These are phyloP conservation scores for Boletus eberwhitei DNA, from an alignment of 768 basidiomycete species.

Conservation along the genomic window DNA sequence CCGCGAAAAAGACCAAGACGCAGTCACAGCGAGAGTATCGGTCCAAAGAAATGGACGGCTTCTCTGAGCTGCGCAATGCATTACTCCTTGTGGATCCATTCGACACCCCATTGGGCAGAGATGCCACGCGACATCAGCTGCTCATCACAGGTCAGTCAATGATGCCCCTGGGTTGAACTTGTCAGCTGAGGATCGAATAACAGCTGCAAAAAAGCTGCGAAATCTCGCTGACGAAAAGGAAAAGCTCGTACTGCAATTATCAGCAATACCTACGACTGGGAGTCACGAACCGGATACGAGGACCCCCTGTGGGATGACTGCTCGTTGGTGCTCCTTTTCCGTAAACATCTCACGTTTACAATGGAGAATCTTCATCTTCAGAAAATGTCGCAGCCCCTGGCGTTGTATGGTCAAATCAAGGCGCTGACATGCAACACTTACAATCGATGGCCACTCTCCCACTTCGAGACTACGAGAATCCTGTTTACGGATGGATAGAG, in stretches of 20 bases:
- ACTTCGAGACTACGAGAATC: conserved; percentile 1
- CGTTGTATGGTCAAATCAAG: conserved; percentile 7
- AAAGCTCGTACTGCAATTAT: conserved; percentile 13
- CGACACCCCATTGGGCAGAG: conserved; percentile 22
- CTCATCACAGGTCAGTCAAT: conserved; percentile 21
- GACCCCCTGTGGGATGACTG: background rate
- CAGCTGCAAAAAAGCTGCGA: conserved; percentile 50
- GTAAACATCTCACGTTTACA: background rate
- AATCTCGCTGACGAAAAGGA: conserved; percentile 25
- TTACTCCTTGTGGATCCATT: conserved; percentile 25
- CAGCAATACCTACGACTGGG: conserved; percentile 5
- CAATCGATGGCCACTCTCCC: background rate
- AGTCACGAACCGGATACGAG: background rate
- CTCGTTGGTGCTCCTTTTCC: conserved; percentile 11
- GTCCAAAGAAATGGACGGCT: conserved; percentile 30
- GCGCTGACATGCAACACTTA: conserved; percentile 1
- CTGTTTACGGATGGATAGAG: conserved; percentile 6
- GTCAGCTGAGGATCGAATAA: conserved; percentile 4
- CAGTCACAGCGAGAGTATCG: conserved; percentile 31
- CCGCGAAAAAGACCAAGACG: conserved; percentile 20
- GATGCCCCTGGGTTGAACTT: background rate
- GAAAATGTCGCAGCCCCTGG: conserved; percentile 6
- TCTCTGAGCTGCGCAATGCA: conserved; percentile 28
- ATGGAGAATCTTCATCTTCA: background rate
- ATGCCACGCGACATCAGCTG: conserved; percentile 30